Conservation (phyloP, 305 asterid species). For the Striga hermonthica region DNA sequence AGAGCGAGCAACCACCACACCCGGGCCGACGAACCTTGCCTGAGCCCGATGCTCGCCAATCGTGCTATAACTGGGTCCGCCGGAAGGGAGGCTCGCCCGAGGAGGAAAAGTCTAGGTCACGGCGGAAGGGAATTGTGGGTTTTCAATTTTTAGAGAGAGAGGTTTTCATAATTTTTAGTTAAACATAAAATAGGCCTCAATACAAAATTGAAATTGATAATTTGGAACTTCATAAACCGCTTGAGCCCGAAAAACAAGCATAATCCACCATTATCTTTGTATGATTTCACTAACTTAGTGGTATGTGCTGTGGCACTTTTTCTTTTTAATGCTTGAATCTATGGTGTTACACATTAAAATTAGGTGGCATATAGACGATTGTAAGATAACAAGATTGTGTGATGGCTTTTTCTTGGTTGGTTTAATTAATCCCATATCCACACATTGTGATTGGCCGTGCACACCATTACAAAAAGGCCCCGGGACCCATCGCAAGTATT, state of each 20-base stretch:
- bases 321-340: constrained; percentile 24
- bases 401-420: background rate
- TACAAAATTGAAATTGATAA: background rate
- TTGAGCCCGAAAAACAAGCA: constrained; percentile 16
- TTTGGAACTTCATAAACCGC: constrained; percentile 21
- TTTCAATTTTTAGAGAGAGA: too few relatives aligned
- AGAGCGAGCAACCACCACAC: too few relatives aligned
- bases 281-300: constrained; percentile 28
- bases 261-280: background rate
- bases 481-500: too few relatives aligned
- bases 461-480: too few relatives aligned
- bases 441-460: background rate
- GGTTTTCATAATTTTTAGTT: too few relatives aligned
- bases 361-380: constrained; percentile 13
- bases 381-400: background rate
- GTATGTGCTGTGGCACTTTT: constrained; percentile 21
- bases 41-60: too few relatives aligned
- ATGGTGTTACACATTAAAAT: constrained; percentile 28
- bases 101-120: too few relatives aligned
- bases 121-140: too few relatives aligned
- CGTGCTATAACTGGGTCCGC: too few relatives aligned
- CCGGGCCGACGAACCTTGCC: too few relatives aligned
- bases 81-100: too few relatives aligned
- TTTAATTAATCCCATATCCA: constrained; percentile 8
- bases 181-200: too few relatives aligned